Percentiles rank a stretch among this genome's conserved stretches.
phyloP scores from a whole-genome alignment of 208 protist species.

The Giardia duodenalis region DNA sequence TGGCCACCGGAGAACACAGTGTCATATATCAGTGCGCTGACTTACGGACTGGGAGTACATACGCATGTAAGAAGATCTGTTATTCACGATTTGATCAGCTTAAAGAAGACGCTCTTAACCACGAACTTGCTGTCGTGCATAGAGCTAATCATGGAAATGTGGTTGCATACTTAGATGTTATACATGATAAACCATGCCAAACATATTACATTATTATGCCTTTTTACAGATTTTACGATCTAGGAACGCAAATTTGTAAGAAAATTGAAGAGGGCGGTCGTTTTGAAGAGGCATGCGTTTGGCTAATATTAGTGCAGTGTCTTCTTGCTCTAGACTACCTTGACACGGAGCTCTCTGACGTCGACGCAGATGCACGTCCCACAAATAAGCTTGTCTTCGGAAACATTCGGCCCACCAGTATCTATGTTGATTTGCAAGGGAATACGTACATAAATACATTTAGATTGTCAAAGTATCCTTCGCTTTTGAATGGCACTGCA shows the following conservation, averaged over 20 bases:
- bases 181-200: background rate
- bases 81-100: background rate
- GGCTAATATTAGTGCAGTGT: background rate
- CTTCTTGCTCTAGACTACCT: background rate
- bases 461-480: background rate
- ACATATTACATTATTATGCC: background rate
- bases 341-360: background rate
- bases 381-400: background rate
- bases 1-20: background rate
- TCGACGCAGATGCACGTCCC: background rate
- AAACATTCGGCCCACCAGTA: background rate
- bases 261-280: background rate
- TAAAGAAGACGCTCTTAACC: background rate
- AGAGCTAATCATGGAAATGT: background rate
- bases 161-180: background rate
- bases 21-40: background rate
- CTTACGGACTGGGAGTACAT: background rate
- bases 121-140: background rate
- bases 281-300: background rate
- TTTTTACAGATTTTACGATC: background rate
- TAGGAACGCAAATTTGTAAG: background rate
- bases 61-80: background rate
- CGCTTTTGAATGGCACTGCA: no score
- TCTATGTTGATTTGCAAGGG: background rate
- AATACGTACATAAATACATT: background rate